Evolutionary conservation across 73 alveolate species (phyloP), one percentile per base, ranked within the genome.

Genomic region (Symbiodinium pilosum): DNA sequence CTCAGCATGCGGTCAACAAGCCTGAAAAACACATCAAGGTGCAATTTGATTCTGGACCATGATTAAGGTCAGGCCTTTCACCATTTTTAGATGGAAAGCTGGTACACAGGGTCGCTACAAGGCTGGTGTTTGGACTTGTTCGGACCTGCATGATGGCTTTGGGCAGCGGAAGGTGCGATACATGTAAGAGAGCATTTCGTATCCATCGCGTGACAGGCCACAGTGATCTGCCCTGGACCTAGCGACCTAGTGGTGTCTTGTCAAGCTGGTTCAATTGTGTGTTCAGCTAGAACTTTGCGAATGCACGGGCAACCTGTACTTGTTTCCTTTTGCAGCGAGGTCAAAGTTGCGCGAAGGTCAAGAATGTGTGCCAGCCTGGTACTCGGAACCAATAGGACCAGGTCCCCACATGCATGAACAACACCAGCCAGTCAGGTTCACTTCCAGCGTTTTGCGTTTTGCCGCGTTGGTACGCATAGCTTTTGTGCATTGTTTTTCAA

Each of bases 51-150:
- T 73, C 26, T 4, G 32, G 9, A 73, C 42, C 47, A 34, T 73
- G 42, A 14, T 3, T n/a, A 34, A 73, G 85, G 85, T 75, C 73
- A 99, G 99, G 81, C 99, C 99, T 16, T 99, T 99, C 99, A 99
- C 99, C 44, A 99, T 99, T 64, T 99, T 99, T 93, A 99, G 99
- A 77, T 99, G 99, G 99, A 99, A 99, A 73, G 99, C 99, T 51
- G 99, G 99, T 77, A 91, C 99, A 4, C 95, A 99, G 81, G 99
- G 99, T 68, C 94, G 99, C 32, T 99, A 99, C 98, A 99, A 99
- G 99, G 99, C 99, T 92, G 99, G 85, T 51, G 54, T 88, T 54
- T 41, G 28, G 56, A 26, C n/a, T n/a, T n/a, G n/a, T n/a, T n/a
- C n/a, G n/a, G n/a, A n/a, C n/a, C n/a, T n/a, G n/a, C n/a, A n/a